Evolutionary conservation across 2,329 filamentous ascomycete genomes (phyloP), one percentile per base, ranked within the genome.

Genomic region (Ophiosphaerella herpotricha): DNA sequence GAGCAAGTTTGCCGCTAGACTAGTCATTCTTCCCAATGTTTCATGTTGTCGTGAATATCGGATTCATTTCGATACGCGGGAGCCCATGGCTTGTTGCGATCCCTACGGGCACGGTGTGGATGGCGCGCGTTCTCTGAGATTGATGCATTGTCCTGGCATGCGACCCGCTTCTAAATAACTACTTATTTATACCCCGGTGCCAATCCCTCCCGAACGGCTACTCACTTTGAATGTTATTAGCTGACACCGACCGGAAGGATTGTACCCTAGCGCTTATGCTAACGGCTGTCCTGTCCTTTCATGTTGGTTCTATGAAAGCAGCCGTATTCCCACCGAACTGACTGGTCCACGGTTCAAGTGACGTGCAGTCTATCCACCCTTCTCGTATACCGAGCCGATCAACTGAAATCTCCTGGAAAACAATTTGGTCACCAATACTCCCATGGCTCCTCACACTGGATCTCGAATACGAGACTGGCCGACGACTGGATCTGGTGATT

Each of bases 221-320:
- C 48, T 33, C 46, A 54, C 50, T 60, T 43, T 36, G 13, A 52
- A 40, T 54, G 57, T 53, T 54, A 47, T 50, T 60, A 66, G 64
- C 64, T 68, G 62, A 66, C 61, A 55, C 57, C 55, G 44, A 64
- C 58, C 55, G 59, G 65, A 60, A 43, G 48, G 54, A 56, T 37
- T 50, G 29, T 36, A 50, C 50, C 55, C 57, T 71, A 71, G 68
- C 64, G 68, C 69, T 72, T 70, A 70, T 67, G 58, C 60, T 50
- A 68, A 67, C 61, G 55, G 59, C 57, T 60, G 55, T 64, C 57
- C 58, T 62, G 56, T 56, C 54, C 51, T 66, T 64, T 55, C 39
- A 62, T 65, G 68, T 69, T 51, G 60, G 68, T 70, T 61, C 51
- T 68, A 65, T 71, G 64, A 67, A 73, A 70, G 55, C 55, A 50